Percentiles rank a stretch among this genome's conserved stretches.
Evolutionary conservation across 129 eudicot genomes (phyloP).

Genomic region (Cynara cardunculus): DNA sequence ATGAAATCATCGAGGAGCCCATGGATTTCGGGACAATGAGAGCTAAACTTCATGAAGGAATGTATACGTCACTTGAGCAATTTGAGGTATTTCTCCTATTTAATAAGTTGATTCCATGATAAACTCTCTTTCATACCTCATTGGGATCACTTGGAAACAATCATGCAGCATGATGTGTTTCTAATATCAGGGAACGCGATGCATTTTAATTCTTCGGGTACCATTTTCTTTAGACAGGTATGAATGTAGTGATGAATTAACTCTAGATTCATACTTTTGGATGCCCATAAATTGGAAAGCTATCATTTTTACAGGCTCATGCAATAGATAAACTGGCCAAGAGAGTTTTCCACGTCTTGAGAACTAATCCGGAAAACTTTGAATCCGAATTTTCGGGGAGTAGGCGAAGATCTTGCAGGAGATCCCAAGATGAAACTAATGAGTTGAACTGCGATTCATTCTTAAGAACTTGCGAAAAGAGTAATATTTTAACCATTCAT

Average conservation of each 20-base stretch:
- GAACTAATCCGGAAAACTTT: conserved; percentile 67
- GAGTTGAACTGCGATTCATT: conserved; percentile 24
- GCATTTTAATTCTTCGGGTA: conserved; percentile 84
- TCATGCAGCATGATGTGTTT: conserved; percentile 70
- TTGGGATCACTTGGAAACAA: not conserved
- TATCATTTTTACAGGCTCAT: conserved; percentile 62
- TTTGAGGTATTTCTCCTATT: conserved; percentile 54
- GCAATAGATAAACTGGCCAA: conserved; percentile 66
- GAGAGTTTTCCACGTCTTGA: conserved; percentile 67
- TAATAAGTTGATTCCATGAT: not conserved
- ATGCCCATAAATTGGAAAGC: not conserved
- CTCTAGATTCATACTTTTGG: not conserved
- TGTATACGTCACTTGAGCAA: conserved; percentile 72
- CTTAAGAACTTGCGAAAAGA: conserved; percentile 21
- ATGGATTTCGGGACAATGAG: conserved; percentile 98
- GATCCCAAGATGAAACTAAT: conserved; percentile 40
- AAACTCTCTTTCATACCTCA: not conserved
- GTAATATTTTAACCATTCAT: conserved; percentile 13
- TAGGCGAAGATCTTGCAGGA: conserved; percentile 68
- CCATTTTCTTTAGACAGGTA: conserved; percentile 88
- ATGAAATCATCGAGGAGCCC: conserved; percentile 83
- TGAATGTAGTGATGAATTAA: not conserved
- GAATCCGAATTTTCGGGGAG: conserved; percentile 52
- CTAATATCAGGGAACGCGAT: conserved; percentile 83
- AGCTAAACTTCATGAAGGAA: conserved; percentile 98